phyloP scores from a whole-genome alignment of 176 grass and related monocot species.

The Oryza glumipatula region DNA sequence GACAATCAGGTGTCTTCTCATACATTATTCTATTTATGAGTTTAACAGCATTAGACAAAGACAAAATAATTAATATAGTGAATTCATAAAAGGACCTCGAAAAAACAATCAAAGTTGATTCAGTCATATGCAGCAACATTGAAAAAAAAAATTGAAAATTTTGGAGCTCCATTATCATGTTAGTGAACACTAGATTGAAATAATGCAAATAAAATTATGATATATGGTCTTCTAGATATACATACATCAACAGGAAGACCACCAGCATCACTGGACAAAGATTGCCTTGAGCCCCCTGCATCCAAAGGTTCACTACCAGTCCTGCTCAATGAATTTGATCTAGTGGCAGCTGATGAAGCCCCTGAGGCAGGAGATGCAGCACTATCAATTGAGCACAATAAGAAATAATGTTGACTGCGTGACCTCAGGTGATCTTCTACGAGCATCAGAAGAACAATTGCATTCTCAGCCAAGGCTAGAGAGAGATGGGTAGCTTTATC shows the following conservation, averaged over 20 bases:
- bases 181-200: conserved; percentile 19
- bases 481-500: conserved; percentile 76
- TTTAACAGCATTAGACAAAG: conserved; percentile 29
- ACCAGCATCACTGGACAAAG: conserved; percentile 82
- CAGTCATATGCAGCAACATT: conserved; percentile 3
- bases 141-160: not conserved
- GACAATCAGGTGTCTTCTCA: conserved; percentile 35
- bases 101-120: conserved; percentile 24
- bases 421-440: conserved; percentile 96
- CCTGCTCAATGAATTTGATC: conserved; percentile 75
- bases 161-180: conserved; percentile 13
- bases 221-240: conserved; percentile 45
- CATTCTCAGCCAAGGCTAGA: conserved; percentile 84
- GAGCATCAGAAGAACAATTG: conserved; percentile 93
- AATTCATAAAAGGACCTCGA: conserved; percentile 16
- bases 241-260: conserved; percentile 94
- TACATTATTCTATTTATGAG: conserved; percentile 32
- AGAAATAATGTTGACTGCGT: conserved; percentile 81
- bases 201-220: conserved; percentile 27
- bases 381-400: conserved; percentile 62
- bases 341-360: conserved; percentile 58
- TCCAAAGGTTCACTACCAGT: conserved; percentile 71
- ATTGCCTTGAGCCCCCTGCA: conserved; percentile 57
- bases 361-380: conserved; percentile 55
- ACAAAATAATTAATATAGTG: conserved; percentile 9